Evolutionary conservation across 257 asterid genomes (phyloP).

Genomic region (Solanum piurae): DNA sequence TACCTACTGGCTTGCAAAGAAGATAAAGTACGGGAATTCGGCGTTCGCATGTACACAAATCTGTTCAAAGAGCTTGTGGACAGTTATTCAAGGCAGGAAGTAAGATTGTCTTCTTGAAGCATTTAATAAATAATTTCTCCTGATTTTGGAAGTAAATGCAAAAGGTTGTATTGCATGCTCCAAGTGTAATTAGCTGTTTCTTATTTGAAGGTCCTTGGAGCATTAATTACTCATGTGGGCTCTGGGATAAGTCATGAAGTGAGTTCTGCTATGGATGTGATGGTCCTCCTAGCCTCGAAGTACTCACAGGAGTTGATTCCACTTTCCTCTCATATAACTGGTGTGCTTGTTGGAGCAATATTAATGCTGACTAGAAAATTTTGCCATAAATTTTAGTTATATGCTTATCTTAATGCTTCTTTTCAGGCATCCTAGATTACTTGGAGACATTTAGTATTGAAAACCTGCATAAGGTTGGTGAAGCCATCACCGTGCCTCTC

Average conservation of each 20-base stretch:
- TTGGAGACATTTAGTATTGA: constrained; percentile 62
- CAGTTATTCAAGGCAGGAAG: constrained; percentile 77
- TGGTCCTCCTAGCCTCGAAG: constrained; percentile 54
- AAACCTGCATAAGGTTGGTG: constrained; percentile 61
- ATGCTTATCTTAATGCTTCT: constrained; percentile 3
- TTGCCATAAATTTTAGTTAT: neutral
- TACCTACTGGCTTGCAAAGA: constrained; percentile 77
- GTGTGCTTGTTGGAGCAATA: constrained; percentile 20
- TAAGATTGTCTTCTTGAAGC: constrained; percentile 24
- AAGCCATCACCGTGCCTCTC: neutral
- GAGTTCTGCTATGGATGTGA: constrained; percentile 60
- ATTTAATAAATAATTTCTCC: neutral
- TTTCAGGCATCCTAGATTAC: constrained; percentile 80
- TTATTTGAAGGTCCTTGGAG: constrained; percentile 63
- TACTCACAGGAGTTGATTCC: constrained; percentile 61
- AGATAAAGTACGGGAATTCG: constrained; percentile 48
- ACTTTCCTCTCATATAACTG: constrained; percentile 63
- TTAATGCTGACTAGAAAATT: neutral
- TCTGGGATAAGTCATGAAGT: constrained; percentile 69
- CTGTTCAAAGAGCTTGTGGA: constrained; percentile 58
- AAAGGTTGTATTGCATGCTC: constrained; percentile 10
- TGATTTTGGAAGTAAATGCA: neutral
- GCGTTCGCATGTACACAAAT: constrained; percentile 55
- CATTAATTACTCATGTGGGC: constrained; percentile 75
- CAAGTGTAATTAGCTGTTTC: neutral